Evolutionary conservation across 495 filamentous ascomycete genomes (phyloP).

Genomic region (Jackrogersella minutella): DNA sequence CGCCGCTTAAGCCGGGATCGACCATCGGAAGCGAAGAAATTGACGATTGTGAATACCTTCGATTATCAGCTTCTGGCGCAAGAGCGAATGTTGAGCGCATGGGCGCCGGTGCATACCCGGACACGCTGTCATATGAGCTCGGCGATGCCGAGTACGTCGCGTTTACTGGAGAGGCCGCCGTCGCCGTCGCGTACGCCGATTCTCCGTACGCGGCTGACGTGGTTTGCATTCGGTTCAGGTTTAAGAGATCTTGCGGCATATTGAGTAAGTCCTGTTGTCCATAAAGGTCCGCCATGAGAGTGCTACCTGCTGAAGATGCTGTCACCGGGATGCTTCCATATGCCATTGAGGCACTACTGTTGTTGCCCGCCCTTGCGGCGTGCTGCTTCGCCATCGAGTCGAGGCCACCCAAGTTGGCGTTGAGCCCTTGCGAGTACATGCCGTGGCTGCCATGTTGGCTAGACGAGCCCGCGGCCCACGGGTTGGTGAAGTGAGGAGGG

Average conservation of each 20-base stretch:
- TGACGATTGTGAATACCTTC: slow-evolving; percentile 92
- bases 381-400: slow-evolving; percentile 55
- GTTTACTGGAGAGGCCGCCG: slow-evolving; percentile 66
- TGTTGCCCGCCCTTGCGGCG: slow-evolving; percentile 65
- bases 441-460: slow-evolving; percentile 60
- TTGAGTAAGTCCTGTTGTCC: slow-evolving; percentile 74
- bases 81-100: slow-evolving; percentile 66
- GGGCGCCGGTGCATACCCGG: slow-evolving; percentile 67
- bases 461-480: slow-evolving; percentile 76
- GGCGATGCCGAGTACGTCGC: slow-evolving; percentile 73
- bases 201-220: slow-evolving; percentile 60
- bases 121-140: slow-evolving; percentile 68
- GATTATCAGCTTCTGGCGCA: slow-evolving; percentile 67
- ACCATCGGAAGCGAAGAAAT: slow-evolving; percentile 65
- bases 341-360: slow-evolving; percentile 69
- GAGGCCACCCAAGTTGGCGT: slow-evolving; percentile 57
- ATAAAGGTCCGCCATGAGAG: slow-evolving; percentile 71
- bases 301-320: slow-evolving; percentile 75
- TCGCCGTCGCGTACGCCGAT: slow-evolving; percentile 58
- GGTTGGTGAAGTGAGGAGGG: slow-evolving; percentile 89
- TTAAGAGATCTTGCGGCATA: slow-evolving; percentile 76
- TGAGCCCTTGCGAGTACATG: slow-evolving; percentile 64
- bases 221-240: slow-evolving; percentile 59
- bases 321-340: slow-evolving; percentile 72
- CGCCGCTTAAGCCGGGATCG: slow-evolving; percentile 49